A percentile compares a stretch with the other conserved stretches of the same genome.
These are phyloP conservation scores for Trichomonas vaginalis DNA, from an alignment of 208 protist genomes.

Conservation along the genomic window DNA sequence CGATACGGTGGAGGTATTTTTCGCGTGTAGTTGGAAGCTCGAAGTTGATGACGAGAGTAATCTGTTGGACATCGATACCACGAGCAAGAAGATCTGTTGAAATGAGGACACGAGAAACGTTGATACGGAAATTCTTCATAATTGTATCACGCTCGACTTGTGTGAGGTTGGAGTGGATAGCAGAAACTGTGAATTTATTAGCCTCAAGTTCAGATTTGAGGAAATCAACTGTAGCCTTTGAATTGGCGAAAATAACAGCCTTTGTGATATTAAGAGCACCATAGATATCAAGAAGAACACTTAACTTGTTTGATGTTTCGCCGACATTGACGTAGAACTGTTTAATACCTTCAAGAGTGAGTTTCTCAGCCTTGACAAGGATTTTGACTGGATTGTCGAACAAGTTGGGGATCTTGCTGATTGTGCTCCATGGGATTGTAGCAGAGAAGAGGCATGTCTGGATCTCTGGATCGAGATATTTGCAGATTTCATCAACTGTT, in stretches of 20 bases:
- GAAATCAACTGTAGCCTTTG: constrained; percentile 81
- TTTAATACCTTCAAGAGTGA: constrained; percentile 96
- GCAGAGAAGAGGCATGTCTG: constrained; percentile 64
- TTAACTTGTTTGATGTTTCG: constrained; percentile 86
- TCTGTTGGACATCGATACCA: constrained; percentile 79
- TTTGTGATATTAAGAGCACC: constrained; percentile 63
- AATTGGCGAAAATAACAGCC: constrained; percentile 92
- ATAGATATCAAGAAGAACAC: constrained; percentile 77
- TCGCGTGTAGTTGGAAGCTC: constrained; percentile 67
- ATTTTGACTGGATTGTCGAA: constrained; percentile 75
- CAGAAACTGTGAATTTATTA: constrained; percentile 75
- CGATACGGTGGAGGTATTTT: constrained; percentile 50
- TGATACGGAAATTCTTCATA: constrained; percentile 88
- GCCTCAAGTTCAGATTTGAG: constrained; percentile 68
- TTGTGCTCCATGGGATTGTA: constrained; percentile 52
- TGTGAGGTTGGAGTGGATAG: constrained; percentile 89
- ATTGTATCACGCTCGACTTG: constrained; percentile 87
- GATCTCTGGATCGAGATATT: constrained; percentile 58
- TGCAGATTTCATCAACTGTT: constrained; percentile 92
- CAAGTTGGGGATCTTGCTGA: constrained; percentile 84
- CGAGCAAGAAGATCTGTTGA: constrained; percentile 75
- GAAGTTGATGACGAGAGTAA: constrained; percentile 92
- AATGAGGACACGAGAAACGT: constrained; percentile 82
- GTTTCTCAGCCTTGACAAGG: constrained; percentile 90
- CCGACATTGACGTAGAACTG: constrained; percentile 91